Evolutionary conservation across 139 green algal genomes (phyloP), one percentile per base, ranked within the genome.

Genomic region (Volvox reticuliferus): DNA sequence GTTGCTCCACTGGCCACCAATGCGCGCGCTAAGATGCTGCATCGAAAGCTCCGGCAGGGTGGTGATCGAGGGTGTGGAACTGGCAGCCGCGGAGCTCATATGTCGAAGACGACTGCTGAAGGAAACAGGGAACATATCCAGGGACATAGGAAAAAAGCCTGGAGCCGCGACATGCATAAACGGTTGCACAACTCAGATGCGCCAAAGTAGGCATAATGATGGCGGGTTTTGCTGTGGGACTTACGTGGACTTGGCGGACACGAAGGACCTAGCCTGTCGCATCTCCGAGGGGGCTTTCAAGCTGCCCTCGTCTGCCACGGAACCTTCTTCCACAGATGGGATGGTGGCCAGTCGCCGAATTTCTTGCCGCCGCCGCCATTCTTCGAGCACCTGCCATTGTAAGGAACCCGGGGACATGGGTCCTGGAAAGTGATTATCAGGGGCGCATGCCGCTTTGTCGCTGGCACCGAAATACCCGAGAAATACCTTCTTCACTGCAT

Each of bases 321-420:
- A 76, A 55, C 73, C 86, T 33, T 83, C 86, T 17, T 90, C 86
- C 12, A 77, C 73, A 17, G 86, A 90, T 21, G 86, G 86, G 5
- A 90, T 90, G 86, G 86, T 83, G 2, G 86, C 86, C 32, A 90
- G 86, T 19, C 86, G 86, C 50, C 86, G 86, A 28, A 84, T 37
- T 75, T 91, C 61, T 37, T 78, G 61, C 32, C 76, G 76, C 44
- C 76, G 87, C 61, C 87, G 87, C 87, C 87, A 91, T 55, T 91
- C 87, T 1, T 86, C 76, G 32, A 91, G 33, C 61, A 91, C 87
- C 87, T 91, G 76, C 71, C 13, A 55, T 14, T 5, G 44, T 55
- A 55, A 9, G 9, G 5, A 14, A 9, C 5, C 44, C 44, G 9
- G 44, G 44, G 44, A 9, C 44, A 55, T 5, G 9, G 44, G 44